Base-by-base conservation (phyloP, 2,329 filamentous ascomycete genomes). In the Aspergillus neotritici region DNA sequence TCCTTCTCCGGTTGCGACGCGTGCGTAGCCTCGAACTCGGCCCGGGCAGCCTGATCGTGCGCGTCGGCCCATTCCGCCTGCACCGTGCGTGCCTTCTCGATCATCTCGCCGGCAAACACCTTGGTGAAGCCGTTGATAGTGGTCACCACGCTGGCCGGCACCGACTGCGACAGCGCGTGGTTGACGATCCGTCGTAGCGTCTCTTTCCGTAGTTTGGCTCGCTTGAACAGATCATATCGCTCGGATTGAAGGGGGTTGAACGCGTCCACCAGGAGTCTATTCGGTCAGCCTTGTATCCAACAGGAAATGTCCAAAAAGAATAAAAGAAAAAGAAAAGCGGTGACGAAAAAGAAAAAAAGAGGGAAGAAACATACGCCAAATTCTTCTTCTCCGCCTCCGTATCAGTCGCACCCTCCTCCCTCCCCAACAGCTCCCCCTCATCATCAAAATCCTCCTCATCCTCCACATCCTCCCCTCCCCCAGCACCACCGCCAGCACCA, bases 51-150 rank as follows among this genome's bases (percentile, higher is more conserved):
- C 56, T 78, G 65, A 47, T 76, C 74, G 44, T 71, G 69, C 5
- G 72, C 75, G 5, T 71, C 68, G 10, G 69, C 70, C 64, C 66
- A 71, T 53, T 73, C 67, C 57, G 71, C 49, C 60, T 84, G 82
- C 4, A 85, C 79, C 8, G 78, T 77, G 44, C 80, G 69, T 12
- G 82, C 81, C 53, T 77, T 74, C 61, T 85, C 82, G 43, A 84
- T 75, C 44, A 85, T 72, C 52, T 82, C 78, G 39, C 80, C 81
- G 10, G 80, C 78, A 62, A 83, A 84, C 49, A 81, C 74, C 62
- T 85, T 85, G 14, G 78, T 78, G 58, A 81, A 83, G 9, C 78
- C 78, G 33, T 76, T 78, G 40, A 85, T 79, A 5, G 78, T 78
- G 11, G 78, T 80, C 31, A 84, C 76, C 40, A 84, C 79, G 48